phyloP scores from a whole-genome alignment of 2,329 filamentous ascomycete species.

The Helicocarpus griseus region DNA sequence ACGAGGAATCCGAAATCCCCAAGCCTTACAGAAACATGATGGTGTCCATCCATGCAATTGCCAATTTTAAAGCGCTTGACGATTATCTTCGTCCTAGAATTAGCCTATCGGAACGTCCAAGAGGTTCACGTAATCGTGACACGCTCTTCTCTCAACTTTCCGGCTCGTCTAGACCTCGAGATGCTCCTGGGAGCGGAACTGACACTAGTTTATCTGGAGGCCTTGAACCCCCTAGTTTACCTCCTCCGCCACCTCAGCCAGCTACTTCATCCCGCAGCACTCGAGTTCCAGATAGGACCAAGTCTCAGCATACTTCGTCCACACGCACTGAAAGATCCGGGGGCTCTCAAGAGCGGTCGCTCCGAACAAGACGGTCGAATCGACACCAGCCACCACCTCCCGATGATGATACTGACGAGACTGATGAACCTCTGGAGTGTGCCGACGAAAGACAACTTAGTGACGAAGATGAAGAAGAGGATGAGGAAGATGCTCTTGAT shows the following conservation, averaged over 20 bases:
- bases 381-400: slow-evolving; percentile 49
- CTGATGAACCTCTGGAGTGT: slow-evolving; percentile 72
- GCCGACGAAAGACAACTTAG: slow-evolving; percentile 82
- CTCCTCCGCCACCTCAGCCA: slow-evolving; percentile 14
- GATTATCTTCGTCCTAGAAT: slow-evolving; percentile 92
- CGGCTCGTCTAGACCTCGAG: slow-evolving; percentile 50
- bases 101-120: slow-evolving; percentile 64
- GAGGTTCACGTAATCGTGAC: slow-evolving; percentile 48
- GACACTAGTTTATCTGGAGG: slow-evolving; percentile 1
- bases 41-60: slow-evolving; percentile 97
- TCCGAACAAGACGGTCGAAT: slow-evolving; percentile 50
- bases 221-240: slow-evolving; percentile 14
- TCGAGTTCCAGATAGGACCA: slow-evolving; percentile 4
- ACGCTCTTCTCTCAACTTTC: slow-evolving; percentile 58
- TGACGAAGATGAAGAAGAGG: slow-evolving; percentile 54
- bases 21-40: slow-evolving; percentile 84
- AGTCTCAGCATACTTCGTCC: not conserved
- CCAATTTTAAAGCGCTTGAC: slow-evolving; percentile 92
- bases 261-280: slow-evolving; percentile 1
- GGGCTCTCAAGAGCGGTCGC: slow-evolving; percentile 30
- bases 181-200: slow-evolving; percentile 29
- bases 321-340: slow-evolving; percentile 23
- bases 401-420: slow-evolving; percentile 50
- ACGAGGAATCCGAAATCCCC: slow-evolving; percentile 60
- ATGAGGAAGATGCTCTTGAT: slow-evolving; percentile 57